A percentile compares a stretch with the other conserved stretches of the same genome.
phyloP scores from a whole-genome alignment of 495 filamentous ascomycete species.

The Penicillium robsamsonii region DNA sequence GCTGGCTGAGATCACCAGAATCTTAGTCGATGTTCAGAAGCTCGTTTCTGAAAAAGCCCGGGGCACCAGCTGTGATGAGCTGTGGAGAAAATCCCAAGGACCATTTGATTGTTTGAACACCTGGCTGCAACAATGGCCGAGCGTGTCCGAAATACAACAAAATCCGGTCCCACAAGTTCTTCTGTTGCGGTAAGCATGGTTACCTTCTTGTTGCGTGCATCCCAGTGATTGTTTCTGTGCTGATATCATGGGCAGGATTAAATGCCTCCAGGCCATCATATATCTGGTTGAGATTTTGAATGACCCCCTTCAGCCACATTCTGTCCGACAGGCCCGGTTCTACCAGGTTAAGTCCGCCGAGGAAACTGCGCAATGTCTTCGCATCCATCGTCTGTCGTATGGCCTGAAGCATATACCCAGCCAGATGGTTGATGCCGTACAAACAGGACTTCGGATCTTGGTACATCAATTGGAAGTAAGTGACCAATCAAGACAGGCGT shows the following conservation, averaged over 20 bases:
- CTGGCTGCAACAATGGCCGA: conserved; percentile 29
- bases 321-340: conserved; percentile 16
- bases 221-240: background rate
- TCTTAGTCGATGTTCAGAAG: conserved; percentile 27
- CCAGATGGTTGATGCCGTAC: conserved; percentile 33
- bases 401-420: conserved; percentile 36
- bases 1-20: conserved; percentile 26
- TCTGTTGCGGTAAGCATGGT: conserved; percentile 35
- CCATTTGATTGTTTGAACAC: conserved; percentile 28
- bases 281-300: conserved; percentile 26
- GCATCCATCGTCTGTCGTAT: conserved; percentile 31
- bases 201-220: background rate
- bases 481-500: conserved; percentile 26
- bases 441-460: conserved; percentile 28
- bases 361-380: conserved; percentile 35
- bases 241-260: conserved; percentile 27
- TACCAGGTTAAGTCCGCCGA: conserved; percentile 26
- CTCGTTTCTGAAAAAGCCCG: conserved; percentile 30
- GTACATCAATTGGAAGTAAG: conserved; percentile 23
- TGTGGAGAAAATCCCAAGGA: conserved; percentile 22
- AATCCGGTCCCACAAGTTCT: conserved; percentile 36
- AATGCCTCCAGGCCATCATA: conserved; percentile 29
- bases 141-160: conserved; percentile 20
- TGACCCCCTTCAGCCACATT: conserved; percentile 18
- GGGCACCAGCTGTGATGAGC: conserved; percentile 13